These are phyloP conservation scores for Phaeophleospora eucalypticola DNA, from an alignment of 2,329 filamentous ascomycete species.

Conservation along the genomic window DNA sequence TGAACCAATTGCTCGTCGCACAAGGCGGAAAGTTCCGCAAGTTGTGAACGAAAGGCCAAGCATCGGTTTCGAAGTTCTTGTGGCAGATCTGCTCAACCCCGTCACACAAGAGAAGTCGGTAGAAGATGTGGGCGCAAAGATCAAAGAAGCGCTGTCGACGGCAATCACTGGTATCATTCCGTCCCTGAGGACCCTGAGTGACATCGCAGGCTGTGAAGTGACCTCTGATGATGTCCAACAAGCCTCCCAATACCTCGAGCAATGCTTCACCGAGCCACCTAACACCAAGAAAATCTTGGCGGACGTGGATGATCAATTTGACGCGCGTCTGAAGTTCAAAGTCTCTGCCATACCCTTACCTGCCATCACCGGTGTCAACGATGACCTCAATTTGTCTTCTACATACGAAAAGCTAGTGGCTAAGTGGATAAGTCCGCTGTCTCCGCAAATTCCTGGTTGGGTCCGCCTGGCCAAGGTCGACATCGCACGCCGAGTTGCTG, in stretches of 20 bases:
- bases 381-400: conserved; percentile 1
- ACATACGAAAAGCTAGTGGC: conserved; percentile 25
- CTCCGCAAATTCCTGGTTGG: conserved; percentile 21
- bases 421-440: conserved; percentile 24
- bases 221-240: background rate
- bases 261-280: background rate
- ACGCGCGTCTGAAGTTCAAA: background rate
- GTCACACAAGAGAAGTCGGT: background rate
- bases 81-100: background rate
- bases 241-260: background rate
- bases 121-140: conserved; percentile 2
- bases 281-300: background rate
- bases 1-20: conserved; percentile 3
- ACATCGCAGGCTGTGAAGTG: background rate
- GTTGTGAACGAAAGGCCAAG: background rate
- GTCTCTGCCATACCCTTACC: background rate
- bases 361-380: background rate
- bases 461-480: conserved; percentile 31
- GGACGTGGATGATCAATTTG: background rate
- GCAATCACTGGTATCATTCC: background rate
- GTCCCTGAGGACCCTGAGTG: conserved; percentile 12
- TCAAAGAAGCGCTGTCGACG: background rate
- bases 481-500: conserved; percentile 28
- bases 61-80: background rate
- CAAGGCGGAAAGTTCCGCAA: background rate